These are phyloP conservation scores for Cladobotryum protrusum DNA, from an alignment of 2,329 filamentous ascomycete species.

Conservation along the genomic window DNA sequence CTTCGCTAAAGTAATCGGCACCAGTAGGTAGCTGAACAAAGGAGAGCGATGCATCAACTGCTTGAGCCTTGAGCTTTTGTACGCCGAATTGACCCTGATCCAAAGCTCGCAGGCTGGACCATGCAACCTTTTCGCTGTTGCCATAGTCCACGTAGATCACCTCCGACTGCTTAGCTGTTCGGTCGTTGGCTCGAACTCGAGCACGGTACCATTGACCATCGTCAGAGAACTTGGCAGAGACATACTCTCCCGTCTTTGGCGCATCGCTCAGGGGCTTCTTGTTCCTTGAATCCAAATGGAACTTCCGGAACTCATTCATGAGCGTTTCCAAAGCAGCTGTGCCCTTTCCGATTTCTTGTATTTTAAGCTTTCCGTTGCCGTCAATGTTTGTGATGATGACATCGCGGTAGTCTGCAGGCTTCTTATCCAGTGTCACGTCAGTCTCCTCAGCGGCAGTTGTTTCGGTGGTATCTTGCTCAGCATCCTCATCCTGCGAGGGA, in stretches of 20 bases:
- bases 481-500: slow-evolving; percentile 72
- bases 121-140: slow-evolving; percentile 84
- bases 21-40: slow-evolving; percentile 83
- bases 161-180: slow-evolving; percentile 79
- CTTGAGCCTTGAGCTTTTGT: slow-evolving; percentile 80
- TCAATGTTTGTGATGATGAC: slow-evolving; percentile 90
- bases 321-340: slow-evolving; percentile 78
- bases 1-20: slow-evolving; percentile 76
- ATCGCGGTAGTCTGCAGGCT: slow-evolving; percentile 79
- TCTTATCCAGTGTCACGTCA: slow-evolving; percentile 56
- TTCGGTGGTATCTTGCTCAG: slow-evolving; percentile 44
- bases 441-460: slow-evolving; percentile 44
- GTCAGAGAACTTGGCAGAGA: slow-evolving; percentile 83
- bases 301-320: slow-evolving; percentile 86
- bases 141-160: slow-evolving; percentile 95
- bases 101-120: slow-evolving; percentile 77
- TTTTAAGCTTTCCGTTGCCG: slow-evolving; percentile 72
- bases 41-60: slow-evolving; percentile 77
- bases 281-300: slow-evolving; percentile 82
- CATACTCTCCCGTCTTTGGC: slow-evolving; percentile 86
- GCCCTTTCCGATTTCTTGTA: slow-evolving; percentile 83
- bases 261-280: slow-evolving; percentile 64
- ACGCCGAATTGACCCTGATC: slow-evolving; percentile 70
- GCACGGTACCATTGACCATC: slow-evolving; percentile 95
- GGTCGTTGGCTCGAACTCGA: slow-evolving; percentile 85